A percentile compares a stretch with the other conserved stretches of the same genome.
Conservation (phyloP, 306 rosid genomes). For the Sophora flavescens region DNA sequence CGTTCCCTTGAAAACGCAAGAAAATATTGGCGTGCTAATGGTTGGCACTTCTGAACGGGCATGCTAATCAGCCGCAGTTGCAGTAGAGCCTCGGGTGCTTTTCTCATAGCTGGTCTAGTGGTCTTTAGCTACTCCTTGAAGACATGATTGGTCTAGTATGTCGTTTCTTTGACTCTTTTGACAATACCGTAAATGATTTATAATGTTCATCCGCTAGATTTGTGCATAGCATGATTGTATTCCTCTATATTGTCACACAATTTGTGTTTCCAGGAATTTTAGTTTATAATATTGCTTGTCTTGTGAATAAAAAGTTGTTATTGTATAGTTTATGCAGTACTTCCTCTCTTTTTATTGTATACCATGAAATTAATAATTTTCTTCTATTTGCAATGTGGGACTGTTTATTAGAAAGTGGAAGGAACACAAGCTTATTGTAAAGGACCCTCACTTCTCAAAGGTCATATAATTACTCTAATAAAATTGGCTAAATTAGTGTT, state of each 20-base stretch:
- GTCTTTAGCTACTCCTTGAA: constrained; percentile 25
- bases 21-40: constrained; percentile 79
- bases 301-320: background rate
- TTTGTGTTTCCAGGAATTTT: constrained; percentile 10
- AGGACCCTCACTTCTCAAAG: constrained; percentile 5
- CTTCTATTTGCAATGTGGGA: background rate
- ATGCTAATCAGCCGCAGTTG: constrained; percentile 14
- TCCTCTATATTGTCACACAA: background rate
- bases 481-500: too few relatives aligned
- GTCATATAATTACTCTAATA: background rate
- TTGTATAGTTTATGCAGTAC: background rate
- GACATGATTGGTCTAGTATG: constrained; percentile 18
- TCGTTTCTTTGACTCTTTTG: background rate
- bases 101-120: constrained; percentile 3
- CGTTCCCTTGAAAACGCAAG: constrained; percentile 66
- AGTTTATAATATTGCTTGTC: background rate
- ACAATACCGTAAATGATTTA: background rate
- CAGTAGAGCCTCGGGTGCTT: constrained; percentile 22
- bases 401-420: constrained; percentile 1
- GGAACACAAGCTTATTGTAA: constrained; percentile 18
- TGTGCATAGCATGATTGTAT: constrained; percentile 14
- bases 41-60: constrained; percentile 85
- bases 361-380: background rate
- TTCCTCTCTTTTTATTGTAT: constrained; percentile 2
- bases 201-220: background rate